Base-by-base conservation (phyloP, 2,329 filamentous ascomycete genomes). In the Botrytis porri region DNA sequence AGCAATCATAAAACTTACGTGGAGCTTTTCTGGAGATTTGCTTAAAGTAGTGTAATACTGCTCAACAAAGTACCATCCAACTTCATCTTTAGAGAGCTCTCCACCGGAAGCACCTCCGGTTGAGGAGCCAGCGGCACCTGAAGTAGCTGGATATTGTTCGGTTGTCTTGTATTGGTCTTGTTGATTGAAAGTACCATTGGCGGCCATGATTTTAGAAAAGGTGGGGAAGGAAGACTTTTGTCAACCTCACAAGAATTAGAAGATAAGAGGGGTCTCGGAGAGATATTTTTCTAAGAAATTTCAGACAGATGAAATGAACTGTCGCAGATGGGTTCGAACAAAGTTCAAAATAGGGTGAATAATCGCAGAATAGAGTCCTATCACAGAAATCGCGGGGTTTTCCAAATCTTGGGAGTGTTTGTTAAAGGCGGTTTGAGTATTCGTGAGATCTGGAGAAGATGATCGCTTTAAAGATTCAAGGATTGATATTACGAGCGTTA, bases 31-130 rank as follows among this genome's bases (percentile, higher is more conserved):
- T 35, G 96, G 95, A 77, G 87, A 93, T 84, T 95, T 95, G 89
- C 95, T 98, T 81, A 99, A 86, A 75, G 94, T 99, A 79, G 93
- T 98, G 85, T 99, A 99, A 87, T 98, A 99, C 84, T 97, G 94
- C 88, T 98, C 95, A 74, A 99, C 96, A 79, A 99, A 99, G 86
- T 95, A 98, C 96, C 96, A 99, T 83, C 94, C 96, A 78, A 99
- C 94, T 85, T 98, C 94, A 82, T 97, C 94, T 86, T 97, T 98
- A 79, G 87, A 86, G 59, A 89, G 84, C 78, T 88, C 86, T 41
- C 65, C 67, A 81, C 81, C 84, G 79, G 82, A 84, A 72, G 79
- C 79, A 75, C 80, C 81, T 78, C 77, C 79, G 63, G 74, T 76
- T 62, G 74, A 76, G 22, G 79, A 74, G 43, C 79, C 78, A 71